Conservation (phyloP, 192 early-diverging fungal genomes). For the Tieghemiomyces parasiticus region DNA sequence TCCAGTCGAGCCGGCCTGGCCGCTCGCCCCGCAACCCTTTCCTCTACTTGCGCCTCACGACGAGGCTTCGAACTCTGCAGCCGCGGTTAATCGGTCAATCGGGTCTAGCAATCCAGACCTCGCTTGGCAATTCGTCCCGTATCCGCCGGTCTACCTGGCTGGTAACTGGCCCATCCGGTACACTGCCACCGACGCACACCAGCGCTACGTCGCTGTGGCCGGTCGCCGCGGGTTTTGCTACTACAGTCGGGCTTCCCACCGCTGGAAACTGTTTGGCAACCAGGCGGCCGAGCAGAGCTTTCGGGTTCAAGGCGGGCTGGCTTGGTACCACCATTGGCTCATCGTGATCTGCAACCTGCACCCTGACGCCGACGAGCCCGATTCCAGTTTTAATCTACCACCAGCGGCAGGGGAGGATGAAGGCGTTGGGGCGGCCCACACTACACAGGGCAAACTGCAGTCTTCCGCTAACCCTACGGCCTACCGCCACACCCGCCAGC, state of each 20-base stretch:
- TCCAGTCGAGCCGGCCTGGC: too few relatives aligned
- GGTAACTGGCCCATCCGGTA: slow-evolving; percentile 24
- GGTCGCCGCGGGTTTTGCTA: slow-evolving; percentile 71
- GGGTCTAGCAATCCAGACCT: slow-evolving; percentile 3
- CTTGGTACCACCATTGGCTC: slow-evolving; percentile 24
- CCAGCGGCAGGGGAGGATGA: too few relatives aligned
- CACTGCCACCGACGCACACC: slow-evolving; percentile 48
- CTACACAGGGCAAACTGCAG: too few relatives aligned
- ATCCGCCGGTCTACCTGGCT: slow-evolving; percentile 2
- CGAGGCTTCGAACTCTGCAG: too few relatives aligned
- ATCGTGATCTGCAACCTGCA: slow-evolving; percentile 14
- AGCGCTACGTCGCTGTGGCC: slow-evolving; percentile 67
- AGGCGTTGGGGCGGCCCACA: too few relatives aligned
- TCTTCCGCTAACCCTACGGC: background rate
- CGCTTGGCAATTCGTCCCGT: background rate
- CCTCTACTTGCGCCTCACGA: background rate
- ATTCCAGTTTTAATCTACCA: too few relatives aligned
- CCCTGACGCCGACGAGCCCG: background rate
- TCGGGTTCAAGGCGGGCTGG: slow-evolving; percentile 19
- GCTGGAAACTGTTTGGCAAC: slow-evolving; percentile 89
- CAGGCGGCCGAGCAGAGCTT: slow-evolving; percentile 35
- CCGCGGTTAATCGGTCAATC: too few relatives aligned
- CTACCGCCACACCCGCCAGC: background rate
- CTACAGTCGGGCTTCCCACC: slow-evolving; percentile 46
- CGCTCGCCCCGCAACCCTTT: background rate